A percentile compares a stretch with the other conserved stretches of the same genome.
Evolutionary conservation across 257 asterid genomes (phyloP).

Genomic region (Rauvolfia tetraphylla): DNA sequence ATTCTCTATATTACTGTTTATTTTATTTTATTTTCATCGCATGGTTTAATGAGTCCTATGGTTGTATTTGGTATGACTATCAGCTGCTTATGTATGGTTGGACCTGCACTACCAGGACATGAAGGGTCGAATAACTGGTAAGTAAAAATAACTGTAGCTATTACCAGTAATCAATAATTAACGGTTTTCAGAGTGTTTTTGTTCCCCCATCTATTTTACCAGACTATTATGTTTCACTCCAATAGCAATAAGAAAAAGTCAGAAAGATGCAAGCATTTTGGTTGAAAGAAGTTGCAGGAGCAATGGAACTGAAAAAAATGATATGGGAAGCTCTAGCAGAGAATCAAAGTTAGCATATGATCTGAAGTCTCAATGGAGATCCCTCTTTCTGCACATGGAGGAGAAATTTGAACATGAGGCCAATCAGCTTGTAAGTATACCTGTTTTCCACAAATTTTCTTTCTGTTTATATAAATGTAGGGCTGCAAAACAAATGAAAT

Average conservation of each 20-base stretch:
- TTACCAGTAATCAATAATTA: constrained; percentile 5
- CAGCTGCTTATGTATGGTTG: constrained; percentile 81
- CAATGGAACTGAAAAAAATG: constrained; percentile 33
- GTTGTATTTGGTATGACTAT: constrained; percentile 23
- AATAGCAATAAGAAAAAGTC: constrained; percentile 61
- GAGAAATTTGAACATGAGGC: constrained; percentile 49
- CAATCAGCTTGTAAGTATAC: constrained; percentile 60
- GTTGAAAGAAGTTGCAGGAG: constrained; percentile 58
- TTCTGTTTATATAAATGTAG: background rate
- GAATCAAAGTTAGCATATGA: constrained; percentile 45
- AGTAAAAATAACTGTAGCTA: constrained; percentile 13
- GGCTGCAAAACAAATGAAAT: background rate
- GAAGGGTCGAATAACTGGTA: constrained; percentile 70
- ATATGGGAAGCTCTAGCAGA: constrained; percentile 25
- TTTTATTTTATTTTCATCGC: background rate
- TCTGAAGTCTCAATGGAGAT: constrained; percentile 65
- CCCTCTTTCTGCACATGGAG: constrained; percentile 68
- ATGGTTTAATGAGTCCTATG: constrained; percentile 15
- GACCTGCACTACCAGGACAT: constrained; percentile 84
- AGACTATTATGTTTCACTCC: constrained; percentile 5
- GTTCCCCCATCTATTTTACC: constrained; percentile 5
- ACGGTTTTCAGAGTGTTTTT: background rate
- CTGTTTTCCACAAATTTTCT: background rate
- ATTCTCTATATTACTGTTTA: background rate
- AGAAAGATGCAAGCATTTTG: constrained; percentile 69